Evolutionary conservation across 2,329 filamentous ascomycete genomes (phyloP), one percentile per base, ranked within the genome.

Genomic region (Fusarium albidum): DNA sequence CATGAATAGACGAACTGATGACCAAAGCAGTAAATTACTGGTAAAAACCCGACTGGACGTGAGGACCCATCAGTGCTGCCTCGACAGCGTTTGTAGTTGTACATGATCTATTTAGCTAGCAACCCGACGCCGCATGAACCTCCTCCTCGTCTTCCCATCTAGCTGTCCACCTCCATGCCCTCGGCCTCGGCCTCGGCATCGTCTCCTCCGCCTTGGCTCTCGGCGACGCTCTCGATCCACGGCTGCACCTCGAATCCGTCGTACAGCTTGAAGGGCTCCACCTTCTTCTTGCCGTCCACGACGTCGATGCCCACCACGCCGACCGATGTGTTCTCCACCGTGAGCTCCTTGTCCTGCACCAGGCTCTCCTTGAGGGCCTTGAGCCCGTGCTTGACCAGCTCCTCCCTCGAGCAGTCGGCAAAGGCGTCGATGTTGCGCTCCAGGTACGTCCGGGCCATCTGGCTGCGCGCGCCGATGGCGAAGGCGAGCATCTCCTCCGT

Each of bases 401-500:
- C 91, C 71, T 97, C 94, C 68, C 91, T 82, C 60, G 82, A 85
- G 71, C 87, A 88, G 62, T 83, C 82, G 68, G 85, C 83, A 73
- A 99, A 98, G 64, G 86, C 79, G 59, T 96, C 93, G 57, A 97
- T 77, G 77, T 97, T 90, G 70, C 92, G 85, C 83, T 99, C 95
- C 49, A 99, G 81, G 76, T 99, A 99, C 59, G 95, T 99, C 70
- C 95, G 83, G 18, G 95, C 95, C 92, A 98, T 98, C 80, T 99
- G 95, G 74, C 90, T 95, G 67, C 95, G 84, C 40, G 95, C 95
- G 46, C 95, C 95, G 73, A 99, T 99, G 53, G 93, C 94, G 72
- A 94, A 97, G 18, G 95, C 95, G 42, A 90, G 75, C 92, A 98
- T 98, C 83, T 99, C 95, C 72, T 97, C 91, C 68, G 92, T 97